Percentiles rank a stretch among this genome's conserved stretches.
phyloP scores from a whole-genome alignment of 164 flowering plant genomes.

The Umbilicus rupestris region DNA sequence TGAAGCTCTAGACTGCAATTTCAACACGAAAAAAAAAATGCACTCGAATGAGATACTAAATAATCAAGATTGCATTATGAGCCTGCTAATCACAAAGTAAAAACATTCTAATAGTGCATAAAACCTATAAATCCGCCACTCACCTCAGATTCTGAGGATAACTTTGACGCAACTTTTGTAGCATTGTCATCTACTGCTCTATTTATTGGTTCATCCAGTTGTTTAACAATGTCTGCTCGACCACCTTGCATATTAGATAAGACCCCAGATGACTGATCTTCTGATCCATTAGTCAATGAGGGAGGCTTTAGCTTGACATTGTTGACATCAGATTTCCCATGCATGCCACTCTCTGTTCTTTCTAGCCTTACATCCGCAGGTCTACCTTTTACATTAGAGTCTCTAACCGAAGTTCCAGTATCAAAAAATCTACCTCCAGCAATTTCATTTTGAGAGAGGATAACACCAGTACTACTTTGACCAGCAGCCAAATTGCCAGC shows the following conservation, averaged over 20 bases:
- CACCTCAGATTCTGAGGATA: constrained; percentile 73
- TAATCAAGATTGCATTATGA: neutral
- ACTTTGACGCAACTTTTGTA: constrained; percentile 32
- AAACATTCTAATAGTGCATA: neutral
- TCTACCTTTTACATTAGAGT: too few species aligned
- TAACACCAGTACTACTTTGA: constrained; percentile 36
- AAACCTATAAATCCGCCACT: neutral
- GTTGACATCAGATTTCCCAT: constrained; percentile 38
- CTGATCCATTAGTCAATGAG: constrained; percentile 37
- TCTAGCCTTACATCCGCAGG: constrained; percentile 53
- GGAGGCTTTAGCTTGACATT: constrained; percentile 42
- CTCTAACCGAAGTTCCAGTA: constrained; percentile 29
- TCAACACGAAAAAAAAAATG: neutral
- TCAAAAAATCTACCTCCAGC: constrained; percentile 35
- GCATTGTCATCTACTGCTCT: constrained; percentile 45
- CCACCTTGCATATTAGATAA: constrained; percentile 35
- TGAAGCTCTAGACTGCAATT: constrained; percentile 2
- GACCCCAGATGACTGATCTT: too few species aligned
- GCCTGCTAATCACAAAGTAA: neutral
- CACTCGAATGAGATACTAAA: neutral
- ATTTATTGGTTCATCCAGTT: constrained; percentile 35
- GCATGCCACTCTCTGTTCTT: constrained; percentile 33
- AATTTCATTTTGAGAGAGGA: constrained; percentile 39
- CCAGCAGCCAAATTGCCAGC: constrained; percentile 21
- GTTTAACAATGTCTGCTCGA: constrained; percentile 42